phyloP scores from a whole-genome alignment of 768 basidiomycete species.

The Xerocomus brunneocitrinus region DNA sequence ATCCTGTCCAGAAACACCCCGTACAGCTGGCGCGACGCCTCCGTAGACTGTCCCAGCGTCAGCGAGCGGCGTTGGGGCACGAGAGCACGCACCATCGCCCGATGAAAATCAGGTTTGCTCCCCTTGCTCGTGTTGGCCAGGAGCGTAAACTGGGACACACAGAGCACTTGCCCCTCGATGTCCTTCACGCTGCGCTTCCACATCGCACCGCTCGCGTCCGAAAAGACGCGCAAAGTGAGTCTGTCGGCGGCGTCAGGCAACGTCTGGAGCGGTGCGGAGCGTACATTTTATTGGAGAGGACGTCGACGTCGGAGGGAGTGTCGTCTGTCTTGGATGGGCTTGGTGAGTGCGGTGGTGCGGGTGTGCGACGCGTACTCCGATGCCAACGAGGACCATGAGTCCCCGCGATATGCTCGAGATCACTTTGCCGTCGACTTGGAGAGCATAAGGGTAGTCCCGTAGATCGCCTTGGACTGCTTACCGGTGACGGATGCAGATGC shows the following conservation, averaged over 20 bases:
- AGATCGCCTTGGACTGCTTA: constrained; percentile 26
- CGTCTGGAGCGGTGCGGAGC: background rate
- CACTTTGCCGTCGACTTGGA: constrained; percentile 68
- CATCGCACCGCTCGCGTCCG: constrained; percentile 56
- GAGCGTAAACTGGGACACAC: constrained; percentile 93
- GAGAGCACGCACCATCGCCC: constrained; percentile 68
- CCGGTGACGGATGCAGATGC: constrained; percentile 81
- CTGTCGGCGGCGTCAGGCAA: constrained; percentile 34
- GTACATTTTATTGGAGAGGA: constrained; percentile 80
- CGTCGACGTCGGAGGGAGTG: constrained; percentile 64
- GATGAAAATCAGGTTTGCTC: constrained; percentile 89
- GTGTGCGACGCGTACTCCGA: constrained; percentile 57
- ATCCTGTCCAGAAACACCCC: constrained; percentile 66
- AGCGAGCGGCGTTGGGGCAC: background rate
- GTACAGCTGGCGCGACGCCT: constrained; percentile 67
- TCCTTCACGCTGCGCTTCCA: constrained; percentile 91
- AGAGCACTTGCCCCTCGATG: constrained; percentile 84
- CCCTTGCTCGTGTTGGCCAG: constrained; percentile 85
- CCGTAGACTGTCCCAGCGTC: constrained; percentile 48
- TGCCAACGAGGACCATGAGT: constrained; percentile 87
- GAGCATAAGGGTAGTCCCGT: background rate
- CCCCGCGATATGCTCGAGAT: constrained; percentile 83
- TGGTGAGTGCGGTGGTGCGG: constrained; percentile 3
- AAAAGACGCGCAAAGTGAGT: constrained; percentile 69
- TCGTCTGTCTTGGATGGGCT: constrained; percentile 58